Percentiles rank a stretch among this genome's conserved stretches.
These are phyloP conservation scores for Intubia oerlemansii DNA, from an alignment of 2,329 filamentous ascomycete genomes.

Conservation along the genomic window DNA sequence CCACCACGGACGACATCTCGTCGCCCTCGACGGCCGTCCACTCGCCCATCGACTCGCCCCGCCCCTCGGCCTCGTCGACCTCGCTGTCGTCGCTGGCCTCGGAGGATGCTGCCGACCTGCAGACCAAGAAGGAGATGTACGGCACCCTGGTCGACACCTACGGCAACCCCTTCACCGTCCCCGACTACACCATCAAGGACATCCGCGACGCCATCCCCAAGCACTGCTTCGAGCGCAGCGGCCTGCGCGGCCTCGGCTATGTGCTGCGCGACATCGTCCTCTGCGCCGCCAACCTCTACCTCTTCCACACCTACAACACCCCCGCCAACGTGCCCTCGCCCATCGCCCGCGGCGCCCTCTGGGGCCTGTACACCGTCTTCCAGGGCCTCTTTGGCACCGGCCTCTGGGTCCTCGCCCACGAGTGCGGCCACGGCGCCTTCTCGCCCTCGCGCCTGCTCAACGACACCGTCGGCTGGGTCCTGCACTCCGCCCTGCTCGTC, in stretches of 20 bases:
- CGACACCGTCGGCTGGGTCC: conserved; percentile 77
- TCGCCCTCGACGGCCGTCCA: conserved; percentile 32
- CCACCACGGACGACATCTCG: conserved; percentile 20
- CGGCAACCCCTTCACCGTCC: conserved; percentile 83
- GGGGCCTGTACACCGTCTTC: conserved; percentile 48
- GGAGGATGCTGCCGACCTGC: no score
- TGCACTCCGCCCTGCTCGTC: conserved; percentile 67
- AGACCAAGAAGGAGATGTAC: conserved; percentile 34
- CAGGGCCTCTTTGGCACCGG: conserved; percentile 91
- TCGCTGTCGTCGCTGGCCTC: conserved; percentile 81
- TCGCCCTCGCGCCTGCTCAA: conserved; percentile 81
- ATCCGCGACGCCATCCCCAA: conserved; percentile 92
- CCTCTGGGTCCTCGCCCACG: conserved; percentile 89
- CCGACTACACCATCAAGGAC: conserved; percentile 94
- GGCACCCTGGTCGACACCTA: conserved; percentile 72
- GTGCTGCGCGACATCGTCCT: conserved; percentile 61
- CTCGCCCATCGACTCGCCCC: conserved; percentile 38
- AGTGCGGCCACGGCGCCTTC: conserved; percentile 95
- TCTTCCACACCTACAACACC: conserved; percentile 80
- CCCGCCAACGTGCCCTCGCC: conserved; percentile 59
- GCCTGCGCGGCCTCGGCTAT: conserved; percentile 52
- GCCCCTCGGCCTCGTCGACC: conserved; percentile 55
- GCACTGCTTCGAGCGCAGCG: conserved; percentile 88
- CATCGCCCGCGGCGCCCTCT: conserved; percentile 40
- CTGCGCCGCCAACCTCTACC: conserved; percentile 57